These are phyloP conservation scores for Daldinia eschscholtzii DNA, from an alignment of 2,329 filamentous ascomycete genomes.

Conservation along the genomic window DNA sequence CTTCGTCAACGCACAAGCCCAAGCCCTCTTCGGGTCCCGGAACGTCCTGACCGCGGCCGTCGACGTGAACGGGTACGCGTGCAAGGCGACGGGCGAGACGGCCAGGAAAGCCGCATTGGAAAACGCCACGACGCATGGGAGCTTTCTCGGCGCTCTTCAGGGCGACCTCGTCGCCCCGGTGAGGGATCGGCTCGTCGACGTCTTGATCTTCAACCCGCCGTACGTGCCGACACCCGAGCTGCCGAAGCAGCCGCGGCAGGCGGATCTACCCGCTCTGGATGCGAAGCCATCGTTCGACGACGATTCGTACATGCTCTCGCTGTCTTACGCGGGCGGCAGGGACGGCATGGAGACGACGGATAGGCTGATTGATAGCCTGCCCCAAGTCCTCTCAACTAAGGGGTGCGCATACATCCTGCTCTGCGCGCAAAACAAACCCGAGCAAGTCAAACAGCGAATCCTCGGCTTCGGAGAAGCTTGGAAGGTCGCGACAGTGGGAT, in stretches of 20 bases:
- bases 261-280: slow-evolving; percentile 36
- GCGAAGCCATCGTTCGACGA: slow-evolving; percentile 72
- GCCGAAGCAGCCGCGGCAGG: slow-evolving; percentile 64
- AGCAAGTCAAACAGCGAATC: slow-evolving; percentile 75
- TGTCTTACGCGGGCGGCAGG: slow-evolving; percentile 88
- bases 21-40: slow-evolving; percentile 76
- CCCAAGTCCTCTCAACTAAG: slow-evolving; percentile 69
- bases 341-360: slow-evolving; percentile 97
- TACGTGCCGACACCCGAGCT: slow-evolving; percentile 90
- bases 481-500: slow-evolving; percentile 81
- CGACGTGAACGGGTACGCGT: slow-evolving; percentile 89
- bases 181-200: slow-evolving; percentile 73
- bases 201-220: slow-evolving; percentile 95
- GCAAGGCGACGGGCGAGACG: slow-evolving; percentile 78
- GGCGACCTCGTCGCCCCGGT: slow-evolving; percentile 78
- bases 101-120: slow-evolving; percentile 62
- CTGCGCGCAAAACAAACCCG: slow-evolving; percentile 90
- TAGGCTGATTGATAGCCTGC: slow-evolving; percentile 78
- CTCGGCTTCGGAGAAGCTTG: slow-evolving; percentile 68
- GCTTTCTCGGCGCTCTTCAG: slow-evolving; percentile 75
- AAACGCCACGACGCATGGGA: slow-evolving; percentile 54
- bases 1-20: slow-evolving; percentile 83
- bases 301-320: slow-evolving; percentile 84
- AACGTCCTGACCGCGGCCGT: slow-evolving; percentile 79
- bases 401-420: slow-evolving; percentile 92